A percentile compares a stretch with the other conserved stretches of the same genome.
Evolutionary conservation across 768 basidiomycete species (phyloP).

Genomic region (Russula brevipes): DNA sequence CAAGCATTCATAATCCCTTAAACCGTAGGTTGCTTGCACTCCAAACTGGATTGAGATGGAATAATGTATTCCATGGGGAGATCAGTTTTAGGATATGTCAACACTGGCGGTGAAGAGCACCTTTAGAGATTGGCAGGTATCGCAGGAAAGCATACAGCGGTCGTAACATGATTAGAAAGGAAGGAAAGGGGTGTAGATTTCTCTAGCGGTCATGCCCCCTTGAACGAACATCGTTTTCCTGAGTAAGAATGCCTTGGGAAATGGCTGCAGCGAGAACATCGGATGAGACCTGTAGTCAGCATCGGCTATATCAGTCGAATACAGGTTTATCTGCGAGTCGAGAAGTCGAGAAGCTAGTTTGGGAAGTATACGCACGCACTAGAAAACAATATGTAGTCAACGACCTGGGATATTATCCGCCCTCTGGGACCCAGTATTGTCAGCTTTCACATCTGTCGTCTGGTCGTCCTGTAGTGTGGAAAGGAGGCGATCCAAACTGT

Average conservation of each 20-base stretch:
- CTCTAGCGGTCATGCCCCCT: neutral
- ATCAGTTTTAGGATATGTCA: neutral
- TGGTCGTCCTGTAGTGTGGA: slow-evolving; percentile 36
- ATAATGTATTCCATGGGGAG: no score
- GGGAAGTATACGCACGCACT: slow-evolving; percentile 11
- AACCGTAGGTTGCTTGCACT: neutral
- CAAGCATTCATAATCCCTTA: neutral
- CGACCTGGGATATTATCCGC: neutral
- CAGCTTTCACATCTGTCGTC: neutral
- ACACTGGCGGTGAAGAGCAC: neutral
- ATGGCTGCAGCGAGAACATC: neutral
- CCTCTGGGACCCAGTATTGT: neutral
- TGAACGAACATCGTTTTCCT: neutral
- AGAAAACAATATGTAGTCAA: neutral
- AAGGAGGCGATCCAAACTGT: slow-evolving; percentile 52
- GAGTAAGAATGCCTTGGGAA: neutral
- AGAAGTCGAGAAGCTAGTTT: neutral
- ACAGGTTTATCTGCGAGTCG: neutral
- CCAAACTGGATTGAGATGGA: neutral
- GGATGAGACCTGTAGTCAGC: neutral
- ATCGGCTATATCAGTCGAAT: neutral
- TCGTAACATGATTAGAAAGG: neutral
- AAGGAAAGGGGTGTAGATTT: neutral
- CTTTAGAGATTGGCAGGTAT: neutral
- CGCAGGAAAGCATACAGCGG: neutral